Base-by-base conservation (phyloP, 768 basidiomycete genomes). In the Phylloporus arenicola region DNA sequence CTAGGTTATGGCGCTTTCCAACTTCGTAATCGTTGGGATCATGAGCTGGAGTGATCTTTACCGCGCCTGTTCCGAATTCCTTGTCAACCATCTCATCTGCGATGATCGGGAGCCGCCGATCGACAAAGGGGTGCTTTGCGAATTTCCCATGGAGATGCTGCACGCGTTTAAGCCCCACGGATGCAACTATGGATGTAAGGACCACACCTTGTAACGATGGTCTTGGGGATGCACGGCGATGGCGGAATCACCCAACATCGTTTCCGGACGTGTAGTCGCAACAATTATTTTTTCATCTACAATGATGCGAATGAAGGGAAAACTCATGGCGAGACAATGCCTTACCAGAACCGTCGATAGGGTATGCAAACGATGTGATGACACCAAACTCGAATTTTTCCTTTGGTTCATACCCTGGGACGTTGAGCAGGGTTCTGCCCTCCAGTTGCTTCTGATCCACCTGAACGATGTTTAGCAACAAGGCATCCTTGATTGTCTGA, bases 31-130 rank as follows among this genome's bases (percentile, higher is more conserved):
- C 95, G 64, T 94, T 94, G 14, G 84, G 88, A 66, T 98, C 96
- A 64, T 98, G 96, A 0, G 95, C 96, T 14, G 96, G 96, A 0
- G 96, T 98, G 62, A 98, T 97, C 74, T 99, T 98, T 45, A 98
- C 95, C 1, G 95, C 96, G 65, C 96, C 96, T 27, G 96, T 99
- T 33, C 96, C 96, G 59, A 98, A 98, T 10, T 79, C 77, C 84
- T 92, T 96, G 64, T 98, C 95, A 51, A 96, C 85, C 66, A 92
- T 86, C 19, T 78, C 72, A 62, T 98, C 95, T 25, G 83, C 76
- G 50, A 98, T 73, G 65, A 99, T 95, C 13, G 92, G 95, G 41
- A 99, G 74, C 14, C 83, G 81, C 41, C 96, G 83, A 52, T 82
- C 70, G 43, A 95, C 69, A 75, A 99, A 97, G 1, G 96, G 96